These are phyloP conservation scores for Pistacia integerrima DNA, from an alignment of 345 rosid genomes.

Conservation along the genomic window DNA sequence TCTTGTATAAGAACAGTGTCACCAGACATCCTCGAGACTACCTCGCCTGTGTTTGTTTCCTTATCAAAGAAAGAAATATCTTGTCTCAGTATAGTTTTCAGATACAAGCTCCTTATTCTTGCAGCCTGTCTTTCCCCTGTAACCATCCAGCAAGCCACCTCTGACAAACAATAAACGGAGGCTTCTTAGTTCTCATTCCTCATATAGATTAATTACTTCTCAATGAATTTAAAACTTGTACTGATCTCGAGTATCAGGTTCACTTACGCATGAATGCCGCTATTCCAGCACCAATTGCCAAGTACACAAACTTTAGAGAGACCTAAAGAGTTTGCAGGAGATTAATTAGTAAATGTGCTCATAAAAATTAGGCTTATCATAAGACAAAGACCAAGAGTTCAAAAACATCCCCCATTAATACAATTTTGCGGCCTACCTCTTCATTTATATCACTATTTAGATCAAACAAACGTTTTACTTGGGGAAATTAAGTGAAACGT, in stretches of 20 bases:
- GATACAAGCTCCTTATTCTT: slow-evolving; percentile 64
- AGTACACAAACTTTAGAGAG: slow-evolving; percentile 70
- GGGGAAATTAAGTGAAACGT: too few relatives aligned
- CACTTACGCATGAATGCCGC: slow-evolving; percentile 82
- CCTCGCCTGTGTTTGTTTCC: slow-evolving; percentile 88
- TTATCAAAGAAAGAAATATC: slow-evolving; percentile 77
- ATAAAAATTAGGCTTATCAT: background rate
- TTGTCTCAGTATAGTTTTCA: slow-evolving; percentile 79
- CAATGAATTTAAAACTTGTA: background rate
- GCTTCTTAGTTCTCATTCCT: slow-evolving; percentile 5
- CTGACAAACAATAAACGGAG: slow-evolving; percentile 40
- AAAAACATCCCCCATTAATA: background rate
- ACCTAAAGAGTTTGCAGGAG: slow-evolving; percentile 43
- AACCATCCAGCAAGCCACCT: slow-evolving; percentile 87
- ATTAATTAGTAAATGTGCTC: slow-evolving; percentile 3
- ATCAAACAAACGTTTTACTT: background rate
- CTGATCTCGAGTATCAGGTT: background rate
- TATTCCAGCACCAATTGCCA: slow-evolving; percentile 64
- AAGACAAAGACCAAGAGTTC: background rate
- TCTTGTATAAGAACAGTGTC: slow-evolving; percentile 93
- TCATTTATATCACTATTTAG: background rate
- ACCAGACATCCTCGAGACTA: slow-evolving; percentile 93
- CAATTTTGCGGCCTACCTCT: background rate
- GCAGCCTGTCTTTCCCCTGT: slow-evolving; percentile 90
- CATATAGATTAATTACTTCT: background rate